Evolutionary conservation across 306 rosid species (phyloP), one percentile per base, ranked within the genome.

Genomic region (Psophocarpus tetragonolobus): DNA sequence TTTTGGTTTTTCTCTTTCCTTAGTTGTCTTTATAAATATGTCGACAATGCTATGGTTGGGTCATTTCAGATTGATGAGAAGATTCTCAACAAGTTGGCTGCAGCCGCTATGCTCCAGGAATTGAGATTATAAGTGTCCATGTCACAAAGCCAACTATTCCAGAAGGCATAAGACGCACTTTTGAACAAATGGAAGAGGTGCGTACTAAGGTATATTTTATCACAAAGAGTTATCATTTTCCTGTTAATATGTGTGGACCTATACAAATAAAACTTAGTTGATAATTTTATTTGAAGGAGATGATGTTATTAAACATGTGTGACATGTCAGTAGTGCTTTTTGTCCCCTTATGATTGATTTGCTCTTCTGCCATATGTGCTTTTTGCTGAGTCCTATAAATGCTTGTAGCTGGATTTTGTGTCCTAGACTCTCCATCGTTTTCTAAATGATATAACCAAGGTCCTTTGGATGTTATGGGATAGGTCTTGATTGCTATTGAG

Each of bases 71-170:
- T 95, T 82, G 99, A 89, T 73, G 98, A 95, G 80, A 88, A 79
- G 97, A 92, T 39, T 93, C 97, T 42, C 97, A 92, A 79, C 99
- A 95, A 85, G 95, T 60, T 85, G 97, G 89, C 71, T 92, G 97
- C 83, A 95, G 96, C 7, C 91, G 82, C 32, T 92, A 95, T 89
- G 99, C 99, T 66, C 96, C 92, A 0, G 99, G 99, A 18, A 92
- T 95, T 73, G 97, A 95, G 84, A 89, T 95, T 36, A 79, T 95
- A 57, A 87, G 88, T 26, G 99, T 95, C 33, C 96, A 96, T 38
- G 92, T 92, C 66, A 95, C 97, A 57, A 95, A 95, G 81, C 97
- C 97, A 13, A 85, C 85, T 7, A 95, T 95, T 87, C 99, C 99
- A 4, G 85, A 86, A 1, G 89, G 88, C 56, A 88, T 92, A 73